Evolutionary conservation across 2,329 filamentous ascomycete genomes (phyloP), one percentile per base, ranked within the genome.

Genomic region (Aspergillus arachidicola): DNA sequence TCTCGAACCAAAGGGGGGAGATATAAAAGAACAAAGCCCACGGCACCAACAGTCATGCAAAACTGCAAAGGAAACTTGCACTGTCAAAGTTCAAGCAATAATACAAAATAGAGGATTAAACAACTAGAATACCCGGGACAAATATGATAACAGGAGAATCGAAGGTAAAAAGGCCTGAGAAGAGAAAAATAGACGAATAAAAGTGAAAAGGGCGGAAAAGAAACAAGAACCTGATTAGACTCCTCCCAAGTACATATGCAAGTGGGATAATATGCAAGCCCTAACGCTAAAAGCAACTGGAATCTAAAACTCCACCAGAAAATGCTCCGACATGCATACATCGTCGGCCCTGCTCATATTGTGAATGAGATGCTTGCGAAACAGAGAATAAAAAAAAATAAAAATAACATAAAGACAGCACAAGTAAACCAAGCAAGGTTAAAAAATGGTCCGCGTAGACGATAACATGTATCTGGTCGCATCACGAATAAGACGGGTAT

Each of bases 401-500:
- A 34, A 34, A 34, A 34, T 12, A 34, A 21, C 6, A 58, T 28
- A 51, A 34, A n/a, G 34, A 32, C 12, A 60, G 43, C 34, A 26
- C 21, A 60, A 57, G 26, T 48, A 53, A 21, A 54, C 34, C 38
- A 61, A 59, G 46, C 36, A 60, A 54, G 56, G n/a, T 26, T 56
- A 55, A 61, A 57, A 53, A 58, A n/a, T 12, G 23, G 46, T 34
- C 54, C 53, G 60, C 34, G 54, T 43, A 45, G 50, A 56, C 50
- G 54, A 46, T 54, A 51, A 38, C 46, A 63, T 34, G 55, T 59
- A 57, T 60, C 60, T 58, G 23, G 53, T 48, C 60, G 55, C 48
- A 63, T 65, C 46, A 58, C 64, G 58, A 62, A 63, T 61, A 57
- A 68, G 43, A 51, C 64, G 57, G 61, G 66, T 67, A 68, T 65